Evolutionary conservation across 1,284 basidiomycete species (phyloP).

Genomic region (Apiotrichum gracile): DNA sequence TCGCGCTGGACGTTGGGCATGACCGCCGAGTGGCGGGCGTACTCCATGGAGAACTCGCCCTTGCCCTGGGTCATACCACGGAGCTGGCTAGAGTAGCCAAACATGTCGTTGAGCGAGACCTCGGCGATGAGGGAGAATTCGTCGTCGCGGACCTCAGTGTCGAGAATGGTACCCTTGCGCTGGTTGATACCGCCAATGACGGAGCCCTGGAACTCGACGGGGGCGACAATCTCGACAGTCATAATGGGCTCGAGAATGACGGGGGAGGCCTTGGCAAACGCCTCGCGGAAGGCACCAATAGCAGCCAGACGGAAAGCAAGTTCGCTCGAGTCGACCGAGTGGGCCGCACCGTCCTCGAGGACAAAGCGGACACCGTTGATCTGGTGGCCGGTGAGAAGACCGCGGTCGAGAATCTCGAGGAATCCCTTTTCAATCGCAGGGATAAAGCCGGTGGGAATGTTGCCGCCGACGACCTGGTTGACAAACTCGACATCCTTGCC

Average conservation of each 20-base stretch:
- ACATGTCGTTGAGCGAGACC: slow-evolving; percentile 97
- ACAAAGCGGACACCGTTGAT: slow-evolving; percentile 84
- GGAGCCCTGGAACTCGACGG: slow-evolving; percentile 92
- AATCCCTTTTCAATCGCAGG: slow-evolving; percentile 98
- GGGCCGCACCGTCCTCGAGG: slow-evolving; percentile 84
- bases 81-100: slow-evolving; percentile 88
- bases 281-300: slow-evolving; percentile 89
- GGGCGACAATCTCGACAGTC: slow-evolving; percentile 96
- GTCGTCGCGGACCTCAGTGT: slow-evolving; percentile 94
- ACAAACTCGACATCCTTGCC: slow-evolving; percentile 85
- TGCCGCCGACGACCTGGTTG: slow-evolving; percentile 84
- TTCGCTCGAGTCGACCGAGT: slow-evolving; percentile 96
- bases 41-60: slow-evolving; percentile 93
- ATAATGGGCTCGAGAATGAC: slow-evolving; percentile 96
- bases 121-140: slow-evolving; percentile 91
- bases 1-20: slow-evolving; percentile 81
- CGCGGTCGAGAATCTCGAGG: slow-evolving; percentile 89
- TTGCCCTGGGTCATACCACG: slow-evolving; percentile 94
- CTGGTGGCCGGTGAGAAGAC: slow-evolving; percentile 79
- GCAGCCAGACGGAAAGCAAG: slow-evolving; percentile 88
- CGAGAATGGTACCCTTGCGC: slow-evolving; percentile 87
- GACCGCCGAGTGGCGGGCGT: slow-evolving; percentile 83
- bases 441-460: slow-evolving; percentile 85
- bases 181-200: slow-evolving; percentile 95
- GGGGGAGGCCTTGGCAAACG: slow-evolving; percentile 68